Percentiles rank a stretch among this genome's conserved stretches.
These are phyloP conservation scores for Solanum chaucha DNA, from an alignment of 257 asterid genomes.

Conservation along the genomic window DNA sequence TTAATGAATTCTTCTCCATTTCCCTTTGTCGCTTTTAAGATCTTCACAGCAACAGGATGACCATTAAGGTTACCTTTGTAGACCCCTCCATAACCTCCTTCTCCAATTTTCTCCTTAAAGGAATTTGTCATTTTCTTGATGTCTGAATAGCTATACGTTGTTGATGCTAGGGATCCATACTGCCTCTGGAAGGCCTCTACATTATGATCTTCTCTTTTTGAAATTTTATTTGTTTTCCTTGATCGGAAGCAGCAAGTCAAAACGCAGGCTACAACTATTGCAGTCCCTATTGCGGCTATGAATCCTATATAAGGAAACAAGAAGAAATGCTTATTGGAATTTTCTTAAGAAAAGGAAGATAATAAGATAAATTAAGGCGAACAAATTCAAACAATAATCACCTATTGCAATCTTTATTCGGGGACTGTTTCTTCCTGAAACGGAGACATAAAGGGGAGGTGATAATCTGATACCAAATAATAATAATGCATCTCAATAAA, in stretches of 20 bases:
- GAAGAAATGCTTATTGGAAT: not conserved
- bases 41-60: too few relatives aligned
- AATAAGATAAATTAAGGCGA: not conserved
- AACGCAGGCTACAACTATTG: not conserved
- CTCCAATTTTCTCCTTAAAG: too few relatives aligned
- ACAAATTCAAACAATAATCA: not conserved
- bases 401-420: not conserved
- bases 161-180: too few relatives aligned
- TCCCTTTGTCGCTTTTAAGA: too few relatives aligned
- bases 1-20: too few relatives aligned
- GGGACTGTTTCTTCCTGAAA: not conserved
- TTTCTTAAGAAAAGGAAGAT: not conserved
- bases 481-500: not conserved
- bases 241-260: not conserved
- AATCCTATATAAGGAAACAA: not conserved
- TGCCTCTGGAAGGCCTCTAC: too few relatives aligned
- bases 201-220: too few relatives aligned
- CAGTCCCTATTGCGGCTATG: too few relatives aligned
- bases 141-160: too few relatives aligned
- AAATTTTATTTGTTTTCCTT: not conserved
- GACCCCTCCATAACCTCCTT: not conserved
- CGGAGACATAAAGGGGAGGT: not conserved
- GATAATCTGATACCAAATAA: too few relatives aligned
- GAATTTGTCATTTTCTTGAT: too few relatives aligned
- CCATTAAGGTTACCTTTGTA: conserved; percentile 2